Conservation (phyloP, 352 stramenopile genomes). For the Pythium folliculosum region DNA sequence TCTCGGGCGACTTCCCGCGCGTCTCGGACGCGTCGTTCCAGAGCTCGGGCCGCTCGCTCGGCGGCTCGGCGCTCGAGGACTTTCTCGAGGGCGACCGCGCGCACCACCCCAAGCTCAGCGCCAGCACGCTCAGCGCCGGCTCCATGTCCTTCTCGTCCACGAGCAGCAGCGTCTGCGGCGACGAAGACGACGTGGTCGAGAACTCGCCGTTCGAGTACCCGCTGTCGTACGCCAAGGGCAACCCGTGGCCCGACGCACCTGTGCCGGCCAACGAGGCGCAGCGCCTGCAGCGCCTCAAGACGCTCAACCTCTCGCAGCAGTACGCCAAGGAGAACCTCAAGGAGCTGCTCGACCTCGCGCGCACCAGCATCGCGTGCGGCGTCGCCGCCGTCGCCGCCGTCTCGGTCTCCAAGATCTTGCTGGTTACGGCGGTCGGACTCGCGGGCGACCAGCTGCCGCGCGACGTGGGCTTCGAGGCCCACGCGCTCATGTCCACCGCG, state of each 20-base stretch:
- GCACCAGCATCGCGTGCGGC: constrained; percentile 66
- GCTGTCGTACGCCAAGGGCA: constrained; percentile 72
- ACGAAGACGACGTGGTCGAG: constrained; percentile 58
- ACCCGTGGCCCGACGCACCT: constrained; percentile 75
- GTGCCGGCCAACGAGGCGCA: constrained; percentile 52
- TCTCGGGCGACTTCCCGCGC: constrained; percentile 11
- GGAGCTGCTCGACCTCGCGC: constrained; percentile 72
- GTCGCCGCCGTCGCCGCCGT: constrained; percentile 74
- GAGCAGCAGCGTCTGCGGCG: constrained; percentile 28
- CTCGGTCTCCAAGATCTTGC: constrained; percentile 68
- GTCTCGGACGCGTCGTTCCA: constrained; percentile 10
- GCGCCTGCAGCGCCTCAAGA: constrained; percentile 59
- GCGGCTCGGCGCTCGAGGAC: constrained; percentile 25
- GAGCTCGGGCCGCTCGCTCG: constrained; percentile 6
- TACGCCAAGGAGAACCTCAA: constrained; percentile 75
- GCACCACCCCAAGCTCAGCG: constrained; percentile 8
- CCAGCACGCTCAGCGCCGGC: constrained; percentile 14
- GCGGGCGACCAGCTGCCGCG: constrained; percentile 76
- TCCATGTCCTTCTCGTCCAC: constrained; percentile 19
- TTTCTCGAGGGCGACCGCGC: constrained; percentile 21
- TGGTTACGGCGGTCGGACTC: constrained; percentile 77
- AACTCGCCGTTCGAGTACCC: constrained; percentile 69
- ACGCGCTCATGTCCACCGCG: constrained; percentile 76
- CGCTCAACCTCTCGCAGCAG: constrained; percentile 75
- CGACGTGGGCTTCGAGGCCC: constrained; percentile 70